These are phyloP conservation scores for Acanthochlamys bracteata DNA, from an alignment of 106 monocot genomes.

Conservation along the genomic window DNA sequence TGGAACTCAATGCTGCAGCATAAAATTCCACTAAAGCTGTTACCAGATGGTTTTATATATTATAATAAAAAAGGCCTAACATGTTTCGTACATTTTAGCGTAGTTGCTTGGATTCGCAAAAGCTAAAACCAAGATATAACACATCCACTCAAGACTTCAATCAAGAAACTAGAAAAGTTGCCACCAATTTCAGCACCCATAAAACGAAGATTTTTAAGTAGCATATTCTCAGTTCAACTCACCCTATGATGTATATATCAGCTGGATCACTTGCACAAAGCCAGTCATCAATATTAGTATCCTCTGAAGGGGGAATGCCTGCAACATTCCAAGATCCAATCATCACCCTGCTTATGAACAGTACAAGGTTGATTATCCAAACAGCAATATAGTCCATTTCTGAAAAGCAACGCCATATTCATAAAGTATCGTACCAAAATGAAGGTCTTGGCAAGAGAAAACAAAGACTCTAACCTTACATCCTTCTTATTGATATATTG, in stretches of 20 bases:
- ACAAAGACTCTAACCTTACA: slow-evolving; percentile 36
- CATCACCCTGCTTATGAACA: slow-evolving; percentile 37
- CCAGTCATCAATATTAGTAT: slow-evolving; percentile 56
- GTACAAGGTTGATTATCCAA: not conserved
- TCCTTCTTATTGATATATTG: slow-evolving; percentile 64
- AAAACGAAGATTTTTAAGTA: not conserved
- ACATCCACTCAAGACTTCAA: too few species aligned
- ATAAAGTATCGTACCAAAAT: not conserved
- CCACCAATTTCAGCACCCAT: too few species aligned
- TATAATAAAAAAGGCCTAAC: too few species aligned
- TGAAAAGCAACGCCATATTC: too few species aligned
- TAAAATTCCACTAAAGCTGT: too few species aligned
- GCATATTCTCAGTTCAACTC: slow-evolving; percentile 7
- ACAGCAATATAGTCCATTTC: not conserved
- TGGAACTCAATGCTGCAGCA: too few species aligned
- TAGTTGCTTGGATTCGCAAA: too few species aligned
- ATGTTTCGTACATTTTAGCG: too few species aligned
- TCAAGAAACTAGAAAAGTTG: too few species aligned
- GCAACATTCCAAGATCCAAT: slow-evolving; percentile 86
- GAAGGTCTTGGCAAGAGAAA: not conserved
- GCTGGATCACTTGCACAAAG: slow-evolving; percentile 40
- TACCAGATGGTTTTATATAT: too few species aligned
- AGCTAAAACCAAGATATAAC: too few species aligned
- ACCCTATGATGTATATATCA: slow-evolving; percentile 75
- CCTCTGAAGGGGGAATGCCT: slow-evolving; percentile 39